phyloP scores from a whole-genome alignment of 2,329 filamentous ascomycete genomes.

The Knufia petricola region DNA sequence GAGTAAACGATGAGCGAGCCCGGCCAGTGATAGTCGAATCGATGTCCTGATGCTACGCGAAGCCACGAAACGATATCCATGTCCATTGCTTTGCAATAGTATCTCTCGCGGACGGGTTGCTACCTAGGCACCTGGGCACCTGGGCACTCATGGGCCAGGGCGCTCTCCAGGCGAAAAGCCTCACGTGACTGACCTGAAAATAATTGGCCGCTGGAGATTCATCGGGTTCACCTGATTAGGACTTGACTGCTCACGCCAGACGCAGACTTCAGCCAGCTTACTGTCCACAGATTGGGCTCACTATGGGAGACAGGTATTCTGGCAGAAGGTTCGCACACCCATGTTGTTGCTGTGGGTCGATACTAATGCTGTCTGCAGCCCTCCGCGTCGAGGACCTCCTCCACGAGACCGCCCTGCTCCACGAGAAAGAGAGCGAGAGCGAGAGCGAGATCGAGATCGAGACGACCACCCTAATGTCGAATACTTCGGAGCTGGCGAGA shows the following conservation, averaged over 20 bases:
- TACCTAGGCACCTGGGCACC: too few species aligned
- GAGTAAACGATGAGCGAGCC: conserved; percentile 43
- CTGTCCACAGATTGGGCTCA: neutral
- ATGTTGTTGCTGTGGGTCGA: neutral
- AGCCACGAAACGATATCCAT: neutral
- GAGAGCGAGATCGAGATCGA: too few species aligned
- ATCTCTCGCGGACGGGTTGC: too few species aligned
- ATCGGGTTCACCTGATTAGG: too few species aligned
- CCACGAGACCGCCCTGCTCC: conserved; percentile 15
- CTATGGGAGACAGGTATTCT: conserved; percentile 9
- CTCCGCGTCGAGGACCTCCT: conserved; percentile 12
- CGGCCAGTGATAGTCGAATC: conserved; percentile 7
- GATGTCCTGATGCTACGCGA: neutral
- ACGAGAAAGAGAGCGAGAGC: too few species aligned
- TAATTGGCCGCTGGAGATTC: too few species aligned
- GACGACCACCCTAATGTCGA: conserved; percentile 21
- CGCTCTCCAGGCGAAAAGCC: too few species aligned
- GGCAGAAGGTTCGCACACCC: neutral
- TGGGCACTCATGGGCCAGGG: too few species aligned
- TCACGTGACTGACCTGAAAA: too few species aligned
- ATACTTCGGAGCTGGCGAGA: conserved; percentile 23
- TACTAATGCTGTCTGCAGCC: neutral
- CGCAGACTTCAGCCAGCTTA: too few species aligned
- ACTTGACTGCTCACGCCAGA: too few species aligned
- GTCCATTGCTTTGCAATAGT: neutral